These are phyloP conservation scores for Gigaspora rosea DNA, from an alignment of 192 early-diverging fungal genomes.

Conservation along the genomic window DNA sequence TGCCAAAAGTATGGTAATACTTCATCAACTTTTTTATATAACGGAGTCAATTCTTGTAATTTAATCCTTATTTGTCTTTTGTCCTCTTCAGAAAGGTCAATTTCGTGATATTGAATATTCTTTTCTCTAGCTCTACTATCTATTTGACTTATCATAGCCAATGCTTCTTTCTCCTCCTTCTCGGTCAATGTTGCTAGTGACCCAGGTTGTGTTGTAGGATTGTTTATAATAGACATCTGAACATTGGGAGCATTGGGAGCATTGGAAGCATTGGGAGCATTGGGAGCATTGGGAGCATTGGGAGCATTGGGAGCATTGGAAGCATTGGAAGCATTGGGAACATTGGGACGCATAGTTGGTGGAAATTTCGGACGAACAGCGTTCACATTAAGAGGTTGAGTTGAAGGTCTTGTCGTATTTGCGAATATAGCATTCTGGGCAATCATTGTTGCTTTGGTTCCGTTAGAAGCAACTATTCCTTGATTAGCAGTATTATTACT, in stretches of 20 bases:
- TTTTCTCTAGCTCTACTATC: neutral
- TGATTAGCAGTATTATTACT: too few relatives aligned
- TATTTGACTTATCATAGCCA: neutral
- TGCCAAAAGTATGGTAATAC: conserved; percentile 19
- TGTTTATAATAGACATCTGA: neutral
- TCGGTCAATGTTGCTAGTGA: neutral
- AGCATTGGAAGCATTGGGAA: neutral
- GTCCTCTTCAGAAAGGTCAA: conserved; percentile 10
- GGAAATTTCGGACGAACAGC: neutral
- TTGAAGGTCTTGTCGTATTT: too few relatives aligned
- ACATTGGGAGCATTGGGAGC: neutral
- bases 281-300: too few relatives aligned
- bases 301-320: too few relatives aligned
- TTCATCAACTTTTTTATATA: conserved; percentile 13
- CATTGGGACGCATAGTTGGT: neutral
- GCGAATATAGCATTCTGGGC: too few relatives aligned
- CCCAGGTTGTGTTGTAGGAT: neutral
- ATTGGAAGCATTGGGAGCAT: too few relatives aligned
- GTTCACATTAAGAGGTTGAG: too few relatives aligned
- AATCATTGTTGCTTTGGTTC: too few relatives aligned
- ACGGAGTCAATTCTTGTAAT: neutral
- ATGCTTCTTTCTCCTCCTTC: neutral
- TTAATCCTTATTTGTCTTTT: neutral
- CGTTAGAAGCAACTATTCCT: too few relatives aligned
- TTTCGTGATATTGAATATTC: conserved; percentile 22